These are phyloP conservation scores for Fusarium abutilonis DNA, from an alignment of 2,329 filamentous ascomycete genomes.

Conservation along the genomic window DNA sequence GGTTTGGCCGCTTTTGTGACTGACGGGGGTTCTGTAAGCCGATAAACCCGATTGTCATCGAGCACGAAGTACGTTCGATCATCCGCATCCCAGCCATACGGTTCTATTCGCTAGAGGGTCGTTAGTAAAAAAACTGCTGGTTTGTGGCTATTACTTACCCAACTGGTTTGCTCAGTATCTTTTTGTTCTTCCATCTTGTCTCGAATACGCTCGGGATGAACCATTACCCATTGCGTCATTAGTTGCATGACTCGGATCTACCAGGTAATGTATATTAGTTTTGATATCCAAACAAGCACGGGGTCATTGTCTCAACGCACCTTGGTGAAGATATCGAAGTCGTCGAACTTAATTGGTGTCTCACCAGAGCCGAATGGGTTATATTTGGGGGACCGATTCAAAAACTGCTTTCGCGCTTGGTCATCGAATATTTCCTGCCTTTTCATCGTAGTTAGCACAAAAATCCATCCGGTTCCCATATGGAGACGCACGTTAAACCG, in stretches of 20 bases:
- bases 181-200: constrained; percentile 86
- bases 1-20: constrained; percentile 73
- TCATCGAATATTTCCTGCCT: constrained; percentile 92
- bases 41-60: constrained; percentile 93
- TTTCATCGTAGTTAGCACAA: constrained; percentile 24
- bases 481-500: constrained; percentile 79
- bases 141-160: constrained; percentile 68
- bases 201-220: constrained; percentile 85
- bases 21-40: constrained; percentile 77
- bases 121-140: constrained; percentile 27
- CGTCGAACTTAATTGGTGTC: constrained; percentile 75
- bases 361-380: constrained; percentile 90
- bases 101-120: constrained; percentile 72
- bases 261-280: neutral
- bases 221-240: constrained; percentile 88
- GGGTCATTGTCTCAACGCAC: constrained; percentile 53
- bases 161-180: constrained; percentile 81
- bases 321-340: constrained; percentile 86
- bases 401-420: constrained; percentile 88
- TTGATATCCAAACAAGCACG: neutral
- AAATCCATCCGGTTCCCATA: neutral
- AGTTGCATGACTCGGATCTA: constrained; percentile 84
- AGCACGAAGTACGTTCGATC: constrained; percentile 90
- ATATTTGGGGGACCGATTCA: constrained; percentile 77
- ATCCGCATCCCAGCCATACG: constrained; percentile 87